Conservation (phyloP, 2,329 filamentous ascomycete species). For the Beauveria sp. region DNA sequence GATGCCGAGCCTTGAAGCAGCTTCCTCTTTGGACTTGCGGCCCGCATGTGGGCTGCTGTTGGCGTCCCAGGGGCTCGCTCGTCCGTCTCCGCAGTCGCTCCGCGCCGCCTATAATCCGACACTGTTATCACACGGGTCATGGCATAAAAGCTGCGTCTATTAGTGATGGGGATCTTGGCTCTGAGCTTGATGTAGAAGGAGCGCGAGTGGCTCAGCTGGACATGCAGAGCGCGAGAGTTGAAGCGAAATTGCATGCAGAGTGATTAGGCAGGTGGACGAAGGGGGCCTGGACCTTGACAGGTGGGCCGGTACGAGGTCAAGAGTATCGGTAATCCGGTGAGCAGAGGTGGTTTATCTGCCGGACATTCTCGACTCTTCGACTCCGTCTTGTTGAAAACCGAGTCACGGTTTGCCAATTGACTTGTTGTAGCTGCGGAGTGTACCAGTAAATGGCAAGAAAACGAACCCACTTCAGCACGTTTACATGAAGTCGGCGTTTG, state of each 20-base stretch:
- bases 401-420: too few relatives aligned
- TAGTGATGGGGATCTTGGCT: too few relatives aligned
- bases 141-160: too few relatives aligned
- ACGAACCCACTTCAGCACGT: too few relatives aligned
- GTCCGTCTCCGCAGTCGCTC: neutral
- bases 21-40: conserved; percentile 7
- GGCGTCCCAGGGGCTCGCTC: neutral
- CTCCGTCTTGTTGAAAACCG: too few relatives aligned
- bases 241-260: neutral
- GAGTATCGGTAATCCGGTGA: too few relatives aligned
- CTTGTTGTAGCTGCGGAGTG: too few relatives aligned
- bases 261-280: neutral
- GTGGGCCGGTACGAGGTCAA: too few relatives aligned
- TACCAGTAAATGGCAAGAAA: too few relatives aligned
- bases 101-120: neutral
- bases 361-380: too few relatives aligned
- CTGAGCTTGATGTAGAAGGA: neutral
- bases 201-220: neutral
- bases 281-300: neutral
- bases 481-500: too few relatives aligned
- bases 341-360: too few relatives aligned
- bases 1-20: neutral
- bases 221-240: neutral
- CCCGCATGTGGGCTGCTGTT: neutral
- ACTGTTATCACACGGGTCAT: neutral